These are phyloP conservation scores for Diplodia scrobiculata DNA, from an alignment of 2,329 filamentous ascomycete species.

Conservation along the genomic window DNA sequence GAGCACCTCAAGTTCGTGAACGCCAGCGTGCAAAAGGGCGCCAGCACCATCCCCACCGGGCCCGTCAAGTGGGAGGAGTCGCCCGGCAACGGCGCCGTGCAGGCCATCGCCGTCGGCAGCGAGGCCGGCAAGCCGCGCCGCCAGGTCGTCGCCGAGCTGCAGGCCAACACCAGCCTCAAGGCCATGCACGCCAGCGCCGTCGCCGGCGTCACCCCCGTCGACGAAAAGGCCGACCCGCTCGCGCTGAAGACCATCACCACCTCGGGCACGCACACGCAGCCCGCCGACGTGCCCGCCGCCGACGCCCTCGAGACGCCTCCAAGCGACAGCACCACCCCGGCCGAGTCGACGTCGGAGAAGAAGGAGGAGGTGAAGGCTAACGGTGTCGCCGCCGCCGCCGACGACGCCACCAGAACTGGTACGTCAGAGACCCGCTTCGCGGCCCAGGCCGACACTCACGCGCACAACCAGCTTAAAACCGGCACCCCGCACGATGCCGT, in stretches of 20 bases:
- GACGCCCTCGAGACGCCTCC: slow-evolving; percentile 11
- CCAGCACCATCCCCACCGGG: slow-evolving; percentile 50
- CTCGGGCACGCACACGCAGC: slow-evolving; percentile 43
- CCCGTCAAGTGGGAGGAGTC: slow-evolving; percentile 52
- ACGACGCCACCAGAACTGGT: slow-evolving; percentile 37
- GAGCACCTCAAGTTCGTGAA: slow-evolving; percentile 48
- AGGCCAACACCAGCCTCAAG: slow-evolving; percentile 37
- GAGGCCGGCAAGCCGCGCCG: slow-evolving; percentile 48
- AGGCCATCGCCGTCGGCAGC: slow-evolving; percentile 50
- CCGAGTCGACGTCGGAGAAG: slow-evolving; percentile 4
- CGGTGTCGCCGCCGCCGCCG: not conserved
- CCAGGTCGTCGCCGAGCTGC: slow-evolving; percentile 46
- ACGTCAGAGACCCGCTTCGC: slow-evolving; percentile 48
- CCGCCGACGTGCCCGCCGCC: slow-evolving; percentile 33
- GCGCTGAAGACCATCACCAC: slow-evolving; percentile 36
- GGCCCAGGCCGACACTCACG: slow-evolving; percentile 50
- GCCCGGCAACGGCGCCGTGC: slow-evolving; percentile 46
- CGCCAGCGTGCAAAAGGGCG: slow-evolving; percentile 39
- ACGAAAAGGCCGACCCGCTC: slow-evolving; percentile 18
- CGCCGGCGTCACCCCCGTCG: slow-evolving; percentile 33
- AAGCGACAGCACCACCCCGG: not conserved
- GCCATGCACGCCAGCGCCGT: slow-evolving; percentile 35
- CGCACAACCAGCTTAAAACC: slow-evolving; percentile 46
- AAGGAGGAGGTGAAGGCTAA: not conserved
- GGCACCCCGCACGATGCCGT: slow-evolving; percentile 48